Base-by-base conservation (phyloP, 208 protist species). In the Phytomonas francai region DNA sequence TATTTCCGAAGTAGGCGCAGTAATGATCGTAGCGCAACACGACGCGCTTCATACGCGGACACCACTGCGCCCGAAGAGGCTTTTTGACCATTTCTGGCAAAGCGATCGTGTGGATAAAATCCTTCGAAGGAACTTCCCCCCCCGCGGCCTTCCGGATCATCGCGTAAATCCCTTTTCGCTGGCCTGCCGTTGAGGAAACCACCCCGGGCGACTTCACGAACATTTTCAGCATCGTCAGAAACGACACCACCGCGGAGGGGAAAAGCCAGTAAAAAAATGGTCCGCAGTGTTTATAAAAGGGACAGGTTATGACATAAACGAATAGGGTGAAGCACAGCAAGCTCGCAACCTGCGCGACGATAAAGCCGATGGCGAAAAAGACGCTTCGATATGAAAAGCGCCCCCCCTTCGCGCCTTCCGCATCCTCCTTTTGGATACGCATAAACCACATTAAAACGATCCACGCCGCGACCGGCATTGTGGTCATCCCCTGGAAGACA, bases 21-120 rank as follows among this genome's bases (percentile, higher is more conserved):
- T 88, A 94, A 59, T 93, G 88, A 56, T 97, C 85, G 68, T 82
- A 93, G 54, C 88, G 80, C 1, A 85, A 74, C 28, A 97, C 83
- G 32, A 85, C 72, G 49, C 80, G 71, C 57, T 80, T 66, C 27
- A 77, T 61, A 28, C 85, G 77, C 14, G 67, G 61, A 65, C 88
- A 95, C 72, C 75, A 78, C 77, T 95, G 90, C 2, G 92, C 81
- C 5, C 88, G 85, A 22, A 93, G 68, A 8, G 92, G 92, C 65
- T 91, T 91, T 51, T 73, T 79, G 27, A 89, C 77, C 87, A 93
- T 91, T 27, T 76, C 76, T 25, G 63, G 34, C 11, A 82, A 56
- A 70, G 90, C 83, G 31, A 88, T 78, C 39, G 68, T 62, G 65
- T 85, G 73, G 8, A 74, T 57, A 16, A 83, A 51, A 34, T 86